Percentiles rank a stretch among this genome's conserved stretches.
Evolutionary conservation across 2,329 filamentous ascomycete genomes (phyloP).

Genomic region (Capronia epimyces): DNA sequence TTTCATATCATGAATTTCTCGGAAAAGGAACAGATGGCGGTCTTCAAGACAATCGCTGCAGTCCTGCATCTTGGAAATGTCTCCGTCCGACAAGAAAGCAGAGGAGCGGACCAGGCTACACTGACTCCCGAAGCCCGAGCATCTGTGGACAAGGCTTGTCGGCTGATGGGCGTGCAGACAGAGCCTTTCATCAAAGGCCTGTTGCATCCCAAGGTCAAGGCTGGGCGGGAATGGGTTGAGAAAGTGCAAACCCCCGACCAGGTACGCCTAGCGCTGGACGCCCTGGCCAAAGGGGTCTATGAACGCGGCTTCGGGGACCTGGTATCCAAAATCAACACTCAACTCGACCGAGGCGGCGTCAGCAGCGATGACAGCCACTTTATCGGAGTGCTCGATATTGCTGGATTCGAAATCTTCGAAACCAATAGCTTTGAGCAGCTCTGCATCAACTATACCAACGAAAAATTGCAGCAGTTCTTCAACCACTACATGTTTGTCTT

Average conservation of each 20-base stretch:
- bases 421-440: slow-evolving; percentile 98
- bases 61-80: slow-evolving; percentile 94
- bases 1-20: slow-evolving; percentile 93
- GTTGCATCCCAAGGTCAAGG: slow-evolving; percentile 88
- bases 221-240: slow-evolving; percentile 95
- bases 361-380: slow-evolving; percentile 86
- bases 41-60: slow-evolving; percentile 81
- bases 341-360: slow-evolving; percentile 79
- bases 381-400: slow-evolving; percentile 97
- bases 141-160: slow-evolving; percentile 72
- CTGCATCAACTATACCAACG: slow-evolving; percentile 99
- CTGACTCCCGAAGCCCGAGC: slow-evolving; percentile 68
- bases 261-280: slow-evolving; percentile 82
- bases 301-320: slow-evolving; percentile 92
- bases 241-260: slow-evolving; percentile 98
- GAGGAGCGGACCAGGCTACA: slow-evolving; percentile 83
- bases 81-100: slow-evolving; percentile 79
- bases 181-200: slow-evolving; percentile 85
- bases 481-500: slow-evolving; percentile 99
- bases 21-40: slow-evolving; percentile 72
- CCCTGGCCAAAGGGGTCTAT: slow-evolving; percentile 93
- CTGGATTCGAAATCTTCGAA: slow-evolving; percentile 98
- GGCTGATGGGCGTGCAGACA: slow-evolving; percentile 73
- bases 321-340: slow-evolving; percentile 83
- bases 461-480: slow-evolving; percentile 98